Evolutionary conservation across 2,329 filamentous ascomycete genomes (phyloP), one percentile per base, ranked within the genome.

Genomic region (Nemania sp.): DNA sequence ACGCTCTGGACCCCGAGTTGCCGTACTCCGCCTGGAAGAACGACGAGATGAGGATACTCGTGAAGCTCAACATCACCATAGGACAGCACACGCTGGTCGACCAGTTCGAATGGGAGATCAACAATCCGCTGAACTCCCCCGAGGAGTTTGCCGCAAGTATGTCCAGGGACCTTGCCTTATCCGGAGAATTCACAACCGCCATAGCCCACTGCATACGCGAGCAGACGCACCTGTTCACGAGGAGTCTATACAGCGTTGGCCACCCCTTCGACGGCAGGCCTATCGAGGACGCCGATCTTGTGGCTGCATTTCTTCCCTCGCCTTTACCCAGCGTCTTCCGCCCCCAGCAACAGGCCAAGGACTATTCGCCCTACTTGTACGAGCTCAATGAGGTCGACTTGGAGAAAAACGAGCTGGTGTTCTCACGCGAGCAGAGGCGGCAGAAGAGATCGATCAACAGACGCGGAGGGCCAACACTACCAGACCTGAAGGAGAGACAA

Each of bases 21-120:
- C 92, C 93, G 0, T 97, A 97, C 69, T 86, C 82, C 33, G 92
- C 94, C 6, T 96, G 97, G 77, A 97, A 97, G 73, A 96, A 99
- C 68, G 94, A 99, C 69, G 94, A 99, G 75, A 97, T 99, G 93
- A 88, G 94, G 45, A 89, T 99, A 63, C 77, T 96, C 37, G 85
- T 99, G 73, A 97, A 97, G 73, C 80, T 99, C 45, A 97, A 97
- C 73, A 96, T 99, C 67, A 97, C 94, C 6, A 97, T 99, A 67
- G 94, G 93, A 34, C 88, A 90, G 60, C 90, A 96, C 68, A 97
- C 92, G 0, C 79, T 99, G 22, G 88, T 97, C 30, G 94, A 99
- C 67, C 94, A 97, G 70, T 97, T 99, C 58, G 94, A 99, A 73
- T 99, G 94, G 94, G 94, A 99, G 65, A 91, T 97, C 69, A 97